Base-by-base conservation (phyloP, 2,329 filamentous ascomycete genomes). In the Bertia moriformis region DNA sequence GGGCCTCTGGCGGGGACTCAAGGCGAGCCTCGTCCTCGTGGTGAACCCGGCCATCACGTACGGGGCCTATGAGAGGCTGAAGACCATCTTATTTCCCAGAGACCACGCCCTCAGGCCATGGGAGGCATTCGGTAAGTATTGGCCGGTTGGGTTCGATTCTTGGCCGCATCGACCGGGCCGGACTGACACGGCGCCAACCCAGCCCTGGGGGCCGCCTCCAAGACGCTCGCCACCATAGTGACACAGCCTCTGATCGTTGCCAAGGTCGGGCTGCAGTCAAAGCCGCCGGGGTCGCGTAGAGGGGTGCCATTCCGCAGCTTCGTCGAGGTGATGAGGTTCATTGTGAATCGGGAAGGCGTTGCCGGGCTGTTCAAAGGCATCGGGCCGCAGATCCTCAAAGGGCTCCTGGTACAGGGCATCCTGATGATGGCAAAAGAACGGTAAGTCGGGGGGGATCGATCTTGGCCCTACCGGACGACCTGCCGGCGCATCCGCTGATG, bases 341-440 rank as follows among this genome's bases (percentile, higher is more conserved):
- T 98, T 48, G 63, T 95, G 40, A 67, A 93, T 51, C 78, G 94
- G 44, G 91, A 98, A 55, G 91, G 91, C 3, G 56, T 73, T 1
- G 51, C 80, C 12, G 82, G 82, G n/a, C 68, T 98, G 1, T 98
- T 96, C 68, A 98, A 98, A 65, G 91, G 91, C 32, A 94, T 98
- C 48, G 87, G 77, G 0, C 91, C 91, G 3, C 91, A 98, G 58
- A 83, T 98, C 39, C 60, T 87, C 42, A 98, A 98, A 62, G 91
- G 91, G 1, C 62, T 98, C 39, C 57, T 98, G 38, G 91, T 98
- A 2, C 91, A 98, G 55, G 91, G 91, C 38, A 76, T 98, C 41
- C 67, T 98, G 29, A 98, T 98, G 91, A 98, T 95, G 87, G 91
- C 87, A 37, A 98, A 98, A 63, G 91, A 98, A 62, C 74, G 87